Base-by-base conservation (phyloP, 2,329 filamentous ascomycete genomes). In the Trichoderma atroviride region DNA sequence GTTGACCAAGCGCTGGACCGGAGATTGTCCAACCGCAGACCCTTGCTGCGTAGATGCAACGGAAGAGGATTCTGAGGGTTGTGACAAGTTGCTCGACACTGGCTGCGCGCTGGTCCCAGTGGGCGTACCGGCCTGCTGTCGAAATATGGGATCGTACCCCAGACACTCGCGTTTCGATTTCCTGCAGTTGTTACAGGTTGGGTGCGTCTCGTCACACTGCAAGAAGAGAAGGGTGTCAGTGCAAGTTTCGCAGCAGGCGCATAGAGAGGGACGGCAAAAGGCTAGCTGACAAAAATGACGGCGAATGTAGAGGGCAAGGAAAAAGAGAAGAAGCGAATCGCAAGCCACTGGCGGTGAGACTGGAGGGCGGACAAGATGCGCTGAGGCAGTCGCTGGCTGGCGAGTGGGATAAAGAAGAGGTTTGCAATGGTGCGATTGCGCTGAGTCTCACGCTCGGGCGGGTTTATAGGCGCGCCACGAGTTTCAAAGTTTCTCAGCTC, bases 161-260 rank as follows among this genome's bases (percentile, higher is more conserved):
- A 94, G 79, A 77, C 92, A 96, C 76, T 95, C 92, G 76, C 92
- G 92, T 82, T 95, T 96, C 74, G 91, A 94, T 80, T 96, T 96
- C 77, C 91, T 90, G 82, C 92, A 96, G 78, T 96, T 93, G 82
- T 93, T 90, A 85, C 96, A 99, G 70, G 91, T 90, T 27, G 96
- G 96, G 80, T 97, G 94, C 71, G 89, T 90, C 85, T 99, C 96
- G 87, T 98, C 96, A 83, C 96, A 99, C 96, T 97, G 79, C 74
- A 74, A 71, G 72, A 70, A 73, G 67, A 69, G 74, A 70, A 73
- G 63, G 59, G 74, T 71, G 74, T 76, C 75, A 78, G 74, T 61
- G 71, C 64, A 69, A 35, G 70, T 64, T 70, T 65, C 70, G 63
- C 73, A 37, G 62, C 58, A 57, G 47, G 61, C 35, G 40, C 53